Conservation (phyloP, 495 filamentous ascomycete species). For the Pyrenopolyporus hunteri region DNA sequence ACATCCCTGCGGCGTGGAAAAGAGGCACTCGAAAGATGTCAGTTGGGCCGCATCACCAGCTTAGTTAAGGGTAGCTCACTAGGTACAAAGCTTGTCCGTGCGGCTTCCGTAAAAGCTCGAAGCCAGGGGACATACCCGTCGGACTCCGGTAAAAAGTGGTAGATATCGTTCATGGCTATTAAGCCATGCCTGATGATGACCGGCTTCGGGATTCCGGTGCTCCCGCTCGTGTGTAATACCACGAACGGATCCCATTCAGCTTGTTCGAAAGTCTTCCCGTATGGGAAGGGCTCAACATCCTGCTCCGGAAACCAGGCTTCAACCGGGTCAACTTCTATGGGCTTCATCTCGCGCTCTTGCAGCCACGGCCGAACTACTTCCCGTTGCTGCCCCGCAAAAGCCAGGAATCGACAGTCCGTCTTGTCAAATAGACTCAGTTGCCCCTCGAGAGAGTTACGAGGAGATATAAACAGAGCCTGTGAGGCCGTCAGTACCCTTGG, state of each 20-base stretch:
- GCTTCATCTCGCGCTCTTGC: conserved; percentile 41
- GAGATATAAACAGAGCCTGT: conserved; percentile 47
- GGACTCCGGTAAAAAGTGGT: conserved; percentile 23
- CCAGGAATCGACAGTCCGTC: conserved; percentile 46
- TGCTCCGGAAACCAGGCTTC: conserved; percentile 35
- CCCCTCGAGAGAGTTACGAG: conserved; percentile 53
- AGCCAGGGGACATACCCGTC: conserved; percentile 39
- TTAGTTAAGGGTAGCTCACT: conserved; percentile 26
- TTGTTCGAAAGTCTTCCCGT: conserved; percentile 53
- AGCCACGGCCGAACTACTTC: conserved; percentile 49
- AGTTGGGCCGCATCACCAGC: conserved; percentile 23
- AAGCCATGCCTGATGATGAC: conserved; percentile 56
- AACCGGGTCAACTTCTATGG: conserved; percentile 28
- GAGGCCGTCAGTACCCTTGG: neutral
- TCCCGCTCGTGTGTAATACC: conserved; percentile 66
- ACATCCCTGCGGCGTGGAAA: conserved; percentile 46
- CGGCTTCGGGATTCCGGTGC: conserved; percentile 63
- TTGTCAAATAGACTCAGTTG: conserved; percentile 52
- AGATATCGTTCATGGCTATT: conserved; percentile 50
- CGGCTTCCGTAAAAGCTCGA: conserved; percentile 15
- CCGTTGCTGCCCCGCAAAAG: conserved; percentile 37
- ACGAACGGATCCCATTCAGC: conserved; percentile 53
- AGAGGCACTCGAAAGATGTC: conserved; percentile 48
- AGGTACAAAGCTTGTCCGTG: conserved; percentile 6
- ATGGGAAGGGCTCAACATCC: conserved; percentile 45